A percentile compares a stretch with the other conserved stretches of the same genome.
These are phyloP conservation scores for Rutidosis leptorrhynchoides DNA, from an alignment of 129 eudicot genomes.

Conservation along the genomic window DNA sequence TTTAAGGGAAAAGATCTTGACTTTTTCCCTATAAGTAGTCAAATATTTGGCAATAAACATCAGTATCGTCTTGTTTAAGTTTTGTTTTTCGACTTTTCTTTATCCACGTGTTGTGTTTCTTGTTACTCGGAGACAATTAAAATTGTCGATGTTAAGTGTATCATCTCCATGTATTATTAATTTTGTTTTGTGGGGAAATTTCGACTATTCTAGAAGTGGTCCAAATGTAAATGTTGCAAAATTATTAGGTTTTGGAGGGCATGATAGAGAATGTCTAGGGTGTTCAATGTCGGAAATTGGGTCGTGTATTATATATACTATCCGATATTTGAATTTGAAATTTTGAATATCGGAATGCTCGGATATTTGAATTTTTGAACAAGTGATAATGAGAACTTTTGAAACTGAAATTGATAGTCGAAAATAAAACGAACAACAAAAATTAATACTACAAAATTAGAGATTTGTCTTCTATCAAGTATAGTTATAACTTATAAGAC, in stretches of 20 bases:
- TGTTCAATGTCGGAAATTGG: too few relatives aligned
- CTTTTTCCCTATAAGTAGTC: not conserved
- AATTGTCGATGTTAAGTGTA: not conserved
- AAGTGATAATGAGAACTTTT: too few relatives aligned
- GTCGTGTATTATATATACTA: too few relatives aligned
- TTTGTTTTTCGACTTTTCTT: slow-evolving; percentile 23
- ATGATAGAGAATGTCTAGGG: slow-evolving; percentile 19
- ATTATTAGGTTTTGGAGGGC: slow-evolving; percentile 12
- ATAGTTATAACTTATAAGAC: too few relatives aligned
- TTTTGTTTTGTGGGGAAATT: not conserved
- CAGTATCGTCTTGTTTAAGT: slow-evolving; percentile 28
- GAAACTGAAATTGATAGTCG: too few relatives aligned
- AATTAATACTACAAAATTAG: too few relatives aligned
- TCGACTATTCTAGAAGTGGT: slow-evolving; percentile 1
- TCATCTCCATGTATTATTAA: not conserved
- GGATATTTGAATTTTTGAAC: too few relatives aligned
- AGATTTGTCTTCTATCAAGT: too few relatives aligned
- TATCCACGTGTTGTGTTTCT: not conserved
- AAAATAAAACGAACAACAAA: too few relatives aligned
- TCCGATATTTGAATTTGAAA: too few relatives aligned
- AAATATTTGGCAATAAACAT: slow-evolving; percentile 25
- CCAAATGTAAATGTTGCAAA: slow-evolving; percentile 11
- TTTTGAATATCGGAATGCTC: too few relatives aligned
- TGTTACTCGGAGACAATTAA: not conserved
- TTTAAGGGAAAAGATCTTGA: slow-evolving; percentile 10